phyloP scores from a whole-genome alignment of 140 eudicot genomes.

The Ambrosia hybrid region DNA sequence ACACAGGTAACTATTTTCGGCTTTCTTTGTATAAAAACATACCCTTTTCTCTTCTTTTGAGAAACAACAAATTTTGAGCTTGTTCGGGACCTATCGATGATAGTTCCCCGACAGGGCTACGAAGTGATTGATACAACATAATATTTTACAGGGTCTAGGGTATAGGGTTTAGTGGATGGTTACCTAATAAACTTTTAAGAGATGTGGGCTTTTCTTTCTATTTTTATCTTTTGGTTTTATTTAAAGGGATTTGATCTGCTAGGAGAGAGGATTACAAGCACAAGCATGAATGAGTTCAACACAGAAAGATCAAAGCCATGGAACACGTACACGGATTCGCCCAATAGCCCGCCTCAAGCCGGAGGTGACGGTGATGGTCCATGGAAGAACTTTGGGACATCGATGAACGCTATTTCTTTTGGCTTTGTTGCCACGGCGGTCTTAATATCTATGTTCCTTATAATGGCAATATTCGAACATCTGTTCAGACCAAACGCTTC shows the following conservation, averaged over 20 bases:
- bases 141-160: background rate
- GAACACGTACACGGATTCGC: conserved; percentile 53
- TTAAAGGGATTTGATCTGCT: background rate
- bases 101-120: background rate
- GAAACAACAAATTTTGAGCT: background rate
- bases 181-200: background rate
- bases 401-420: conserved; percentile 63
- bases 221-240: background rate
- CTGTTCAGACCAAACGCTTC: conserved; percentile 64
- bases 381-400: conserved; percentile 71
- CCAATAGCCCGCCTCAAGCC: conserved; percentile 50
- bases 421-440: conserved; percentile 89
- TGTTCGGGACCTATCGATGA: background rate
- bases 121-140: background rate
- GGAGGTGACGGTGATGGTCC: conserved; percentile 49
- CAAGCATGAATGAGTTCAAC: conserved; percentile 43
- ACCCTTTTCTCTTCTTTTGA: conserved; percentile 1
- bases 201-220: background rate
- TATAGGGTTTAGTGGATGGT: background rate
- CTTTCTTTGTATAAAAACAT: conserved; percentile 12
- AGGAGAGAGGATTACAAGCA: background rate
- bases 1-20: conserved; percentile 9
- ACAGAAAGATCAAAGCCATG: conserved; percentile 61
- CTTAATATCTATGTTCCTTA: conserved; percentile 76
- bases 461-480: conserved; percentile 85